Percentiles rank a stretch among this genome's conserved stretches.
These are phyloP conservation scores for Rosa persica DNA, from an alignment of 306 rosid genomes.

Conservation along the genomic window DNA sequence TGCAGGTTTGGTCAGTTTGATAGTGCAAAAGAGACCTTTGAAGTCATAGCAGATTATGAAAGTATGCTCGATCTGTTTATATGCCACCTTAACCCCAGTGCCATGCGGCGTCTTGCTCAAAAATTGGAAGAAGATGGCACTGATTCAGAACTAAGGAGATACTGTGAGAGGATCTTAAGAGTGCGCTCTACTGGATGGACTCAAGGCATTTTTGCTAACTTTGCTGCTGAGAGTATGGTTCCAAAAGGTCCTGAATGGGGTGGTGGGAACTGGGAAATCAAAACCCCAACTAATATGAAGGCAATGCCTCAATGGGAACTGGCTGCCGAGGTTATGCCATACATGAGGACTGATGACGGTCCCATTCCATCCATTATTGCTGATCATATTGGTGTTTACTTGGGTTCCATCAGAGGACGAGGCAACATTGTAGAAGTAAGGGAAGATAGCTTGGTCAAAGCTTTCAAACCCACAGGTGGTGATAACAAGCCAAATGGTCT, in stretches of 20 bases:
- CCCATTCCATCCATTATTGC: slow-evolving; percentile 81
- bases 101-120: slow-evolving; percentile 98
- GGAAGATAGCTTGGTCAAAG: slow-evolving; percentile 83
- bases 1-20: slow-evolving; percentile 99
- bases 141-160: slow-evolving; percentile 93
- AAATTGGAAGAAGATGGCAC: slow-evolving; percentile 95
- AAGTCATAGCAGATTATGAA: slow-evolving; percentile 80
- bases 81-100: slow-evolving; percentile 99
- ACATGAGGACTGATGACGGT: slow-evolving; percentile 94
- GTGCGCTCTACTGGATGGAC: slow-evolving; percentile 96
- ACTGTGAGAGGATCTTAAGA: slow-evolving; percentile 94
- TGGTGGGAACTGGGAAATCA: slow-evolving; percentile 99
- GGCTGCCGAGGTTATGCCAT: slow-evolving; percentile 94
- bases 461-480: slow-evolving; percentile 46
- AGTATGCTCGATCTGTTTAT: slow-evolving; percentile 94
- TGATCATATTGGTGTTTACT: slow-evolving; percentile 91
- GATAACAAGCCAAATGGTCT: slow-evolving; percentile 53
- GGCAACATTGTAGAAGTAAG: slow-evolving; percentile 91
- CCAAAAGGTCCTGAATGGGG: slow-evolving; percentile 99
- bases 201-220: slow-evolving; percentile 97
- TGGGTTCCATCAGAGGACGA: slow-evolving; percentile 90
- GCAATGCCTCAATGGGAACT: slow-evolving; percentile 97
- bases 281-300: slow-evolving; percentile 84
- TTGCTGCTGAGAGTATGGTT: slow-evolving; percentile 99
- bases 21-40: slow-evolving; percentile 97